Evolutionary conservation across 2,329 filamentous ascomycete species (phyloP).

Genomic region (Westerdykella aurantiaca): DNA sequence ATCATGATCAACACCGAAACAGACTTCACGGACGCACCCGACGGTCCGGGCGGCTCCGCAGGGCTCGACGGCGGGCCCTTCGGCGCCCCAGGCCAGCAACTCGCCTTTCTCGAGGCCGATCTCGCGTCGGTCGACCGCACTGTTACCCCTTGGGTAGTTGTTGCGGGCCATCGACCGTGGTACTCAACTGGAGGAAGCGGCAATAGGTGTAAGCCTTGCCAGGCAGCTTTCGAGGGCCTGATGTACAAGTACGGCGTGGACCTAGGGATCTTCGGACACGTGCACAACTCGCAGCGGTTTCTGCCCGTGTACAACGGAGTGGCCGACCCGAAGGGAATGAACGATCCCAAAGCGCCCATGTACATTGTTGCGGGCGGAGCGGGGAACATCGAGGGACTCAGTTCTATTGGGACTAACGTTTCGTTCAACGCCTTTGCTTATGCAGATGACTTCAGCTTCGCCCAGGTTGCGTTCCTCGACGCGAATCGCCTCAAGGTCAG

Average conservation of each 20-base stretch:
- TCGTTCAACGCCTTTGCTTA: conserved; percentile 47
- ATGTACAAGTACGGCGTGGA: conserved; percentile 55
- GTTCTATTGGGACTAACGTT: conserved; percentile 38
- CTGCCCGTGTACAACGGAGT: conserved; percentile 28
- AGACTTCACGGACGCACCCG: conserved; percentile 49
- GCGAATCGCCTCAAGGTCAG: conserved; percentile 45
- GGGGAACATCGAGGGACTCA: conserved; percentile 53
- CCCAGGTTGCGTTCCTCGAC: conserved; percentile 45
- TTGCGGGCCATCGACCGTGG: conserved; percentile 41
- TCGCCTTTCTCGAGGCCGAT: conserved; percentile 52
- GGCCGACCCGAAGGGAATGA: conserved; percentile 40
- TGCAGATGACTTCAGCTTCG: conserved; percentile 50
- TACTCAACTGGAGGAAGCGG: conserved; percentile 23
- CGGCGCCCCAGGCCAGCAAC: conserved; percentile 45
- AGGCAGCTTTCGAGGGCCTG: conserved; percentile 49
- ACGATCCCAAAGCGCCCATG: conserved; percentile 50
- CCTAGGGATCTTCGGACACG: conserved; percentile 52
- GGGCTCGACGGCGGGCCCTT: conserved; percentile 48
- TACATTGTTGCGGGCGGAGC: conserved; percentile 54
- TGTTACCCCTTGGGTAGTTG: conserved; percentile 51
- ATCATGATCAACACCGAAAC: conserved; percentile 55
- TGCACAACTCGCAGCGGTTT: conserved; percentile 55
- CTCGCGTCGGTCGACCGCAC: conserved; percentile 52
- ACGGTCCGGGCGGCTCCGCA: conserved; percentile 39
- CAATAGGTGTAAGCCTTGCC: conserved; percentile 44